Evolutionary conservation across 2,329 filamentous ascomycete genomes (phyloP), one percentile per base, ranked within the genome.

Genomic region (Scedosporium minutisporum): DNA sequence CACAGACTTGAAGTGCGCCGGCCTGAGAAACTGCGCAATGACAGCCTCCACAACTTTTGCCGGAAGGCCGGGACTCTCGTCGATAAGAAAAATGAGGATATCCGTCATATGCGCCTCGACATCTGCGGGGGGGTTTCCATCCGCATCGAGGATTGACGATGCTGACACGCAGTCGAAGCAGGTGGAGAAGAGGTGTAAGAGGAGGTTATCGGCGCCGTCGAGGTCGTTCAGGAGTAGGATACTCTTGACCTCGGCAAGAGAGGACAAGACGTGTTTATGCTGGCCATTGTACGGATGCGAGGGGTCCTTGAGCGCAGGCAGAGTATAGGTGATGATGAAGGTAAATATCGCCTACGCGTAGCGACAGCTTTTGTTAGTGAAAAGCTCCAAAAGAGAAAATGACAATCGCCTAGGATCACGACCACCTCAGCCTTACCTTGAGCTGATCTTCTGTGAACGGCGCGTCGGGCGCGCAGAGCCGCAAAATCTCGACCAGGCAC

Each of bases 81-180:
- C 95, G 23, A 99, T 88, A 61, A 99, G 78, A 60, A 88, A 90
- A 55, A 89, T 87, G 23, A 99, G 82, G 65, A 97, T 84, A 61
- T 91, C 87, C 23, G 89, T 95, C 83, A 99, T 91, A 72, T 95
- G 88, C 69, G 92, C 92, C 73, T 97, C 91, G 63, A 97, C 90
- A 74, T 96, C 95, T 77, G 96, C 96, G 64, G 90, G 89, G 57
- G 97, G 82, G 68, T 92, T 87, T 67, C 96, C 92, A 42, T 90
- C 91, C 0, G 86, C 86, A 4, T 87, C 82, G 16, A 87, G 83
- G 69, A 89, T 93, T 10, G 88, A 86, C 3, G 88, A 87, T 1
- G 86, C 86, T 0, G 92, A 93, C 55, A 97, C 85, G 42, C 95
- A 91, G 73, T 99, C 96, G 74, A 99, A 99, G 69, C 93, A 92